Conservation (phyloP, 345 rosid species). For the Toxicodendron radicans region DNA sequence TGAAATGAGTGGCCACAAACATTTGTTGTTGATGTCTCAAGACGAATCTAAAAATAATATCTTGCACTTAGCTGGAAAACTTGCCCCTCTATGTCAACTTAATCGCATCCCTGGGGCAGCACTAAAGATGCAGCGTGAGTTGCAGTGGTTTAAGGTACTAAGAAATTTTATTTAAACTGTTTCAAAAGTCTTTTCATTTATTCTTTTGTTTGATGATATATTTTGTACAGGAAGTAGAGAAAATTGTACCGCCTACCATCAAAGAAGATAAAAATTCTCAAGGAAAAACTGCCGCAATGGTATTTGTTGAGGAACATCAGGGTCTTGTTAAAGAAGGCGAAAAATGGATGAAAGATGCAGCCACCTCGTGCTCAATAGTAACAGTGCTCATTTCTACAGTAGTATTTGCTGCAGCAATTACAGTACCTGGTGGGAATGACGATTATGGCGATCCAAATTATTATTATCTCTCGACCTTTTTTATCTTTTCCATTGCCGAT, state of each 20-base stretch:
- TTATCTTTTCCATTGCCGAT: slow-evolving; percentile 28
- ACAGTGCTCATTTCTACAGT: too few relatives aligned
- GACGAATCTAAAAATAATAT: slow-evolving; percentile 14
- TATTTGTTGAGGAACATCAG: too few relatives aligned
- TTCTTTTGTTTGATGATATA: too few relatives aligned
- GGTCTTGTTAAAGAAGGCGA: too few relatives aligned
- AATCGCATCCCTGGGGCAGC: slow-evolving; percentile 27
- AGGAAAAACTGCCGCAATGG: too few relatives aligned
- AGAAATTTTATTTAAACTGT: too few relatives aligned
- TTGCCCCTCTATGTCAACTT: slow-evolving; percentile 26
- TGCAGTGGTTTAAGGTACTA: slow-evolving; percentile 38
- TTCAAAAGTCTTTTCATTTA: too few relatives aligned
- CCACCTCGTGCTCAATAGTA: too few relatives aligned
- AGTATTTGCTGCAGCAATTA: slow-evolving; percentile 30
- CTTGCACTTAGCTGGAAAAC: slow-evolving; percentile 33
- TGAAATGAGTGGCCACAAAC: too few relatives aligned
- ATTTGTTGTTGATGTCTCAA: too few relatives aligned
- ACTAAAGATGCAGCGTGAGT: slow-evolving; percentile 36
- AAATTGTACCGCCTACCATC: slow-evolving; percentile 21
- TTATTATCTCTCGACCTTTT: not conserved
- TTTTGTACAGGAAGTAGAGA: slow-evolving; percentile 30
- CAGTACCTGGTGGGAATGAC: slow-evolving; percentile 31
- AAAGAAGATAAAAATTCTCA: slow-evolving; percentile 19
- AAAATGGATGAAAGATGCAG: too few relatives aligned
- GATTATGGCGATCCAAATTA: slow-evolving; percentile 12